phyloP scores from a whole-genome alignment of 202 grass and related monocot genomes.

The Zoysia matrella region DNA sequence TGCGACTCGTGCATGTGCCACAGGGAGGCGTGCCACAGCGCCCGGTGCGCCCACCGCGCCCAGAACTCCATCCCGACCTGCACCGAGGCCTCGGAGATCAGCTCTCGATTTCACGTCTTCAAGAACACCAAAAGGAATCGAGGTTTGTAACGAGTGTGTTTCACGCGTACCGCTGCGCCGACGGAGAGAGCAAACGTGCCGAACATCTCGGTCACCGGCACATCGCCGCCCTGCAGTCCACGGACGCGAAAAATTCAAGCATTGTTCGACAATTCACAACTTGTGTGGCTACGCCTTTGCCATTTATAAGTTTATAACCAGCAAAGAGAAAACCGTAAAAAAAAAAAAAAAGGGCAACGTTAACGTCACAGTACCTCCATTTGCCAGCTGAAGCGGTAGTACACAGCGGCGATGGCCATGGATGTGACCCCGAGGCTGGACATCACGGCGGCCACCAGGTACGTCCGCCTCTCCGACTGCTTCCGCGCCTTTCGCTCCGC shows the following conservation, averaged over 20 bases:
- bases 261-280: no score
- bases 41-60: constrained; percentile 45
- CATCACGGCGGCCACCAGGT: constrained; percentile 81
- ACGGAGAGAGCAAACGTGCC: constrained; percentile 87
- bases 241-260: not conserved
- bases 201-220: constrained; percentile 79
- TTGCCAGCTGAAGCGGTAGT: constrained; percentile 89
- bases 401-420: constrained; percentile 66
- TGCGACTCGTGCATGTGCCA: constrained; percentile 99
- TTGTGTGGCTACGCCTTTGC: not conserved
- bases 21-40: constrained; percentile 92
- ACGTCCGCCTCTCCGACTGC: constrained; percentile 68
- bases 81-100: not conserved
- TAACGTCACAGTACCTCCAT: constrained; percentile 46
- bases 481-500: constrained; percentile 62
- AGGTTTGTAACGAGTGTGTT: not conserved
- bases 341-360: not conserved
- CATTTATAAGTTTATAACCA: not conserved
- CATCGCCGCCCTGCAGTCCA: constrained; percentile 66
- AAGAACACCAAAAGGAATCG: no score
- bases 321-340: not conserved
- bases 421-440: constrained; percentile 86
- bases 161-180: constrained; percentile 64
- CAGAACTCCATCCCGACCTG: constrained; percentile 85
- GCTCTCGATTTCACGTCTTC: not conserved